phyloP scores from a whole-genome alignment of 2,329 filamentous ascomycete species.

The Diaporthe humulicola region DNA sequence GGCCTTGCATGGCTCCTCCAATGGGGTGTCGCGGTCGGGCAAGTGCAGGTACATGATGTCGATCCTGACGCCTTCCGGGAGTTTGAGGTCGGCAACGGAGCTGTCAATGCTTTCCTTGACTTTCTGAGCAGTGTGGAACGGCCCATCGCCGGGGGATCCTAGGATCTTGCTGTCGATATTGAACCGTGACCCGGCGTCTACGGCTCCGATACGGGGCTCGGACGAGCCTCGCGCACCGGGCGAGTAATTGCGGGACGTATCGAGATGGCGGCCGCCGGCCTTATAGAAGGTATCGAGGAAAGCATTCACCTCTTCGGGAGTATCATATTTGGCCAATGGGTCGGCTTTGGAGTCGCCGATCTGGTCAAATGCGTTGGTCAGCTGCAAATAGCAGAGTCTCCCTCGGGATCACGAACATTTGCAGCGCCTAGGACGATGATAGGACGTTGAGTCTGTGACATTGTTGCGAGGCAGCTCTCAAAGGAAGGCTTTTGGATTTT shows the following conservation, averaged over 20 bases:
- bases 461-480: background rate
- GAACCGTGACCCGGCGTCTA: conserved; percentile 47
- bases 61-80: conserved; percentile 1
- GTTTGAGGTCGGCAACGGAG: conserved; percentile 49
- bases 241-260: conserved; percentile 52
- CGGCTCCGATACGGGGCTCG: conserved; percentile 49
- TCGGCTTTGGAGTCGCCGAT: conserved; percentile 38
- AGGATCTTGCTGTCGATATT: conserved; percentile 54
- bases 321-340: conserved; percentile 38
- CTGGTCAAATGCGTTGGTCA: conserved; percentile 13
- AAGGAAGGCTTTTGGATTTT: background rate
- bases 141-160: conserved; percentile 40
- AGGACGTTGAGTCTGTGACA: background rate
- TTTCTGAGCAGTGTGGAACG: conserved; percentile 47
- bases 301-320: conserved; percentile 44
- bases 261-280: conserved; percentile 47
- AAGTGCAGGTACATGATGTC: conserved; percentile 28
- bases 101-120: conserved; percentile 48
- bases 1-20: conserved; percentile 75
- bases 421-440: conserved; percentile 21
- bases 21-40: conserved; percentile 65
- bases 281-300: conserved; percentile 44
- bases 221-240: conserved; percentile 44
- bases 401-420: background rate
- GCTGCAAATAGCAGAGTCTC: no score